phyloP scores from a whole-genome alignment of 495 filamentous ascomycete genomes.

The Astrothelium subdiscretum region DNA sequence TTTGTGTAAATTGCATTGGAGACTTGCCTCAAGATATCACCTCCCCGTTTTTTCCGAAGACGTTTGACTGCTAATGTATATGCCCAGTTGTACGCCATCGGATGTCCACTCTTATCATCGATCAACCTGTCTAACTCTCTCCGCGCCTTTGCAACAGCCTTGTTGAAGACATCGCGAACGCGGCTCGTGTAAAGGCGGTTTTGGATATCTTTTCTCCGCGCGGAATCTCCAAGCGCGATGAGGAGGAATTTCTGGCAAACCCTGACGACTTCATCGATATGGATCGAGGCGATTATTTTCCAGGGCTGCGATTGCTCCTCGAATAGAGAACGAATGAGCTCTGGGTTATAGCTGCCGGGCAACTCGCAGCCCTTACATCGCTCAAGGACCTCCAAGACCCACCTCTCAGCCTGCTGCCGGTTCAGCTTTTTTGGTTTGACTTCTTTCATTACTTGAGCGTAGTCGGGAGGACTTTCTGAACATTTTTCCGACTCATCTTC shows the following conservation, averaged over 20 bases:
- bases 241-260: slow-evolving; percentile 17
- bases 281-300: slow-evolving; percentile 27
- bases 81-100: slow-evolving; percentile 11
- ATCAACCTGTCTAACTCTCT: slow-evolving; percentile 5
- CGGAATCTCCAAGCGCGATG: slow-evolving; percentile 7
- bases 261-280: slow-evolving; percentile 17
- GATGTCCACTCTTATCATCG: slow-evolving; percentile 4
- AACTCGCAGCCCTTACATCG: slow-evolving; percentile 37
- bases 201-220: slow-evolving; percentile 11
- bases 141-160: slow-evolving; percentile 4
- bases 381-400: slow-evolving; percentile 4
- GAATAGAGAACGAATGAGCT: slow-evolving; percentile 42
- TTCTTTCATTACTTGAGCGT: not conserved
- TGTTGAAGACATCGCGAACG: slow-evolving; percentile 5
- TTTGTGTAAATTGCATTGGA: not conserved
- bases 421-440: slow-evolving; percentile 4
- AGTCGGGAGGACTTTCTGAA: not conserved
- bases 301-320: slow-evolving; percentile 37
- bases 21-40: not conserved
- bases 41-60: not conserved
- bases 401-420: slow-evolving; percentile 10
- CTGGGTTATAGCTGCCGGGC: slow-evolving; percentile 43
- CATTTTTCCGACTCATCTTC: not conserved
- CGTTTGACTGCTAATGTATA: slow-evolving; percentile 6
- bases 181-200: slow-evolving; percentile 3